Conservation (phyloP, 345 rosid genomes). For the Mallotus nudiflorus region DNA sequence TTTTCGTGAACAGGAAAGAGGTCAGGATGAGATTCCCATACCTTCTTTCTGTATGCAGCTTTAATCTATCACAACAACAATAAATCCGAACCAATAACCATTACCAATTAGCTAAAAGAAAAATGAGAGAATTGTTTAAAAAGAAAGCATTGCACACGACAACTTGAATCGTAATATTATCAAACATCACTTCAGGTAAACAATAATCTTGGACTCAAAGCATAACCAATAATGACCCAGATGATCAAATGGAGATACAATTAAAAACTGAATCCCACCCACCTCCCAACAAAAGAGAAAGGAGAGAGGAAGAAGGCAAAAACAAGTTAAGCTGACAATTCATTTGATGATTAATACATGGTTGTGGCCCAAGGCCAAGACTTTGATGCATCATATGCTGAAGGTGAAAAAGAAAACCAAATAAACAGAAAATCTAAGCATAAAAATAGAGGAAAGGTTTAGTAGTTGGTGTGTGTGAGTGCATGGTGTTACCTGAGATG, state of each 20-base stretch:
- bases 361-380: background rate
- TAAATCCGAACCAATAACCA: background rate
- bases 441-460: background rate
- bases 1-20: conserved; percentile 69
- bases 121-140: no score
- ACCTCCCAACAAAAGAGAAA: background rate
- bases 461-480: no score
- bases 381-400: background rate
- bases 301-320: no score
- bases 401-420: background rate
- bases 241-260: background rate
- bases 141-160: background rate
- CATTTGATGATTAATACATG: background rate
- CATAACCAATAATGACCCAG: background rate
- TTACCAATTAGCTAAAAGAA: background rate
- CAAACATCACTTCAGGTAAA: background rate
- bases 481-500: conserved; percentile 55
- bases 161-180: background rate
- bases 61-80: conserved; percentile 46
- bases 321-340: background rate
- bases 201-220: background rate
- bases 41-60: conserved; percentile 80
- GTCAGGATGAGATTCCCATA: conserved; percentile 92
- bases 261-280: background rate
- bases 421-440: background rate